Evolutionary conservation across 305 asterid genomes (phyloP).

Genomic region (Petunia hybrid): DNA sequence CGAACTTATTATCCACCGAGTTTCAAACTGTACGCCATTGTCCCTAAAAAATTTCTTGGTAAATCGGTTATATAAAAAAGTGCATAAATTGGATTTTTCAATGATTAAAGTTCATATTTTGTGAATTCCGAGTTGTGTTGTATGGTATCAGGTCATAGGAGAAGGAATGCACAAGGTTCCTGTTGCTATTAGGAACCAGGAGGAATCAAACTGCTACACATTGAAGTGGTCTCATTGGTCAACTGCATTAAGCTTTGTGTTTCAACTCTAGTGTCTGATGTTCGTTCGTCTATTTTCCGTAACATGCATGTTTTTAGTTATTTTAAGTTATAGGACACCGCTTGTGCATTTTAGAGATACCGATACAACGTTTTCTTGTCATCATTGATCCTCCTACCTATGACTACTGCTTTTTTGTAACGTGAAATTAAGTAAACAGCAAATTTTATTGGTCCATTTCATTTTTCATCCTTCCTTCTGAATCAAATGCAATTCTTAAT

Average conservation of each 20-base stretch:
- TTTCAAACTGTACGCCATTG: not conserved
- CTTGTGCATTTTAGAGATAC: not conserved
- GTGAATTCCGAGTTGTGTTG: not conserved
- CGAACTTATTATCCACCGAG: not conserved
- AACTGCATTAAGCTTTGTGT: conserved; percentile 1
- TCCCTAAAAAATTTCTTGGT: not conserved
- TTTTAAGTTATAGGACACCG: not conserved
- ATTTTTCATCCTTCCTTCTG: not conserved
- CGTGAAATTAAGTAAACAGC: not conserved
- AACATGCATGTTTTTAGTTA: not conserved
- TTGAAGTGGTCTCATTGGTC: not conserved
- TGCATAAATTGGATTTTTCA: not conserved
- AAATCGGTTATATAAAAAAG: too few relatives aligned
- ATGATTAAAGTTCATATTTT: not conserved
- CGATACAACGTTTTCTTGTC: not conserved
- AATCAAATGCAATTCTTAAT: conserved; percentile 6
- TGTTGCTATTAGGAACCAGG: conserved; percentile 12
- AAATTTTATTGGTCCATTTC: conserved; percentile 11
- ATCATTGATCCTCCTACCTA: not conserved
- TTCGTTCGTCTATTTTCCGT: not conserved
- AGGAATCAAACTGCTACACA: conserved; percentile 9
- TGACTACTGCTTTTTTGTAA: not conserved
- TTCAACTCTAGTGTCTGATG: not conserved
- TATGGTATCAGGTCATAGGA: not conserved
- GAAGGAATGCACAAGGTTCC: not conserved